Percentiles rank a stretch among this genome's conserved stretches.
These are phyloP conservation scores for Candida railenensis DNA, from an alignment of 805 yeast genomes.

Conservation along the genomic window DNA sequence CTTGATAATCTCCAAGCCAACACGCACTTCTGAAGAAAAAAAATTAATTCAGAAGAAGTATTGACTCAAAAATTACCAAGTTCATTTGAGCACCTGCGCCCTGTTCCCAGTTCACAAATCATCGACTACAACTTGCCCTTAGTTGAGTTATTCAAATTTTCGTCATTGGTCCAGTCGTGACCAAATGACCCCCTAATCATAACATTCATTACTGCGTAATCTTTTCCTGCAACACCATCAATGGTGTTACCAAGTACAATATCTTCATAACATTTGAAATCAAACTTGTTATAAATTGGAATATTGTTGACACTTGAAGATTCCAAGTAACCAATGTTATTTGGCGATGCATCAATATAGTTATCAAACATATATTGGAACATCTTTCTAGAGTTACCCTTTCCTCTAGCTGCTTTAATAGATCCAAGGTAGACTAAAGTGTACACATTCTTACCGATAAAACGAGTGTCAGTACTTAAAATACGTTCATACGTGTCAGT, in stretches of 20 bases:
- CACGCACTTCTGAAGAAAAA: background rate
- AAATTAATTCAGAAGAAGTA: background rate
- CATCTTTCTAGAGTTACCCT: slow-evolving; percentile 52
- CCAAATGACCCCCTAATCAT: slow-evolving; percentile 42
- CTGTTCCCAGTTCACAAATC: slow-evolving; percentile 8
- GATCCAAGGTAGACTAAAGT: slow-evolving; percentile 50
- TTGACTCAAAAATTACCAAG: slow-evolving; percentile 1
- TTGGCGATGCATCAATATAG: slow-evolving; percentile 40
- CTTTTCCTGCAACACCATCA: slow-evolving; percentile 33
- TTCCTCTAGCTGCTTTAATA: slow-evolving; percentile 47
- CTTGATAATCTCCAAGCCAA: slow-evolving; percentile 1
- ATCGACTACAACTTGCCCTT: slow-evolving; percentile 13
- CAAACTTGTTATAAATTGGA: slow-evolving; percentile 54
- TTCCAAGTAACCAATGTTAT: slow-evolving; percentile 48
- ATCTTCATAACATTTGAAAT: slow-evolving; percentile 48
- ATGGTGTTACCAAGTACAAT: slow-evolving; percentile 41
- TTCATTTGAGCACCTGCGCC: slow-evolving; percentile 9
- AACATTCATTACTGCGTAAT: slow-evolving; percentile 43
- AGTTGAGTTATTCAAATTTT: slow-evolving; percentile 9
- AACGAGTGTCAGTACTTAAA: slow-evolving; percentile 37
- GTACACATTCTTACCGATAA: slow-evolving; percentile 33
- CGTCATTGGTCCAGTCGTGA: slow-evolving; percentile 29
- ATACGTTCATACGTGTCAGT: slow-evolving; percentile 49
- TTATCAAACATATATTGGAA: slow-evolving; percentile 48
- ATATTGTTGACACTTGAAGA: slow-evolving; percentile 46